A percentile compares a stretch with the other conserved stretches of the same genome.
These are phyloP conservation scores for Pilaira anomala DNA, from an alignment of 192 early-diverging fungal species.

Conservation along the genomic window DNA sequence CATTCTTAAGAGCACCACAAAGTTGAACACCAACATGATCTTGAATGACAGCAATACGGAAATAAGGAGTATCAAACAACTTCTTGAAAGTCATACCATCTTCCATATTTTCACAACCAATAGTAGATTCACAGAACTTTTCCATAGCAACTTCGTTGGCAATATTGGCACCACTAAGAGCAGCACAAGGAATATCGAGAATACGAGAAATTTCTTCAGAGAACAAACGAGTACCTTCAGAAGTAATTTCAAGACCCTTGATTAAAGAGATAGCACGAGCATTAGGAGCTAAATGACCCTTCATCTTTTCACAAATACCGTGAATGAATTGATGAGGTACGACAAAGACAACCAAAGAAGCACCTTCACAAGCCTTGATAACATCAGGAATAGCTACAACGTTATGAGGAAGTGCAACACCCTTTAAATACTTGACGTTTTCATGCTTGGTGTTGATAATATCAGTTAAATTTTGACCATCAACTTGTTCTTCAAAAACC, in stretches of 20 bases:
- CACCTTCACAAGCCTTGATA: slow-evolving; percentile 68
- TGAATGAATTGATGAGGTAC: slow-evolving; percentile 94
- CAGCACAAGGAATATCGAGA: slow-evolving; percentile 74
- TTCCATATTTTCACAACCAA: slow-evolving; percentile 66
- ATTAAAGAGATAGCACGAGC: slow-evolving; percentile 94
- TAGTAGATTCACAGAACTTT: slow-evolving; percentile 94
- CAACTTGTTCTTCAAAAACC: slow-evolving; percentile 90
- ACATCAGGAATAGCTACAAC: slow-evolving; percentile 85
- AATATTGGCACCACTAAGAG: slow-evolving; percentile 96
- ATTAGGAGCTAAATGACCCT: slow-evolving; percentile 63
- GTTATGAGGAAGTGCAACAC: slow-evolving; percentile 79
- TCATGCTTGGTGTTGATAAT: slow-evolving; percentile 94
- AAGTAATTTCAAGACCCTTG: slow-evolving; percentile 78
- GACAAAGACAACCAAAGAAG: slow-evolving; percentile 92
- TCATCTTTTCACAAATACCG: slow-evolving; percentile 77
- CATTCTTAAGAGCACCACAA: slow-evolving; percentile 97
- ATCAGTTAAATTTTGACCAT: slow-evolving; percentile 84
- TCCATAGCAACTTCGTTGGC: slow-evolving; percentile 93
- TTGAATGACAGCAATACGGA: slow-evolving; percentile 78
- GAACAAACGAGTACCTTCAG: slow-evolving; percentile 72
- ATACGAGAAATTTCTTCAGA: slow-evolving; percentile 78
- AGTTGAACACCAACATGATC: slow-evolving; percentile 94
- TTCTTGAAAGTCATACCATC: slow-evolving; percentile 79
- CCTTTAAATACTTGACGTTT: slow-evolving; percentile 90
- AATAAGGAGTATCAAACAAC: slow-evolving; percentile 86